Evolutionary conservation across 2,329 filamentous ascomycete species (phyloP), one percentile per base, ranked within the genome.

Genomic region (Xylariales sp.): DNA sequence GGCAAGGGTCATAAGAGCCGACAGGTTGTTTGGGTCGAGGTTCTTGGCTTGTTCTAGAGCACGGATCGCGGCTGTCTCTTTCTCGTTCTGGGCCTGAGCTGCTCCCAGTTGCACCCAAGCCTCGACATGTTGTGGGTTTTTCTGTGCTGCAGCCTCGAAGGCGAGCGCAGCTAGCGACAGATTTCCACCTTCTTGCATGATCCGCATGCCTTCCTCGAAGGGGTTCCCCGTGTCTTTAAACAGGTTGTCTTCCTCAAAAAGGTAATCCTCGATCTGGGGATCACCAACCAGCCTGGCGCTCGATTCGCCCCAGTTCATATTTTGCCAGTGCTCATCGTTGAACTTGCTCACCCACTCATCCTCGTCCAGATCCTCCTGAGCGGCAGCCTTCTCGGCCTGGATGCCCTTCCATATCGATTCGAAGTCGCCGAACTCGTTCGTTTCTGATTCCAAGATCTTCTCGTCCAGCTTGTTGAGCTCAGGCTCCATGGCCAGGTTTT

Each of bases 51-150:
- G 86, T 62, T 97, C 91, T 43, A 97, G 72, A 4, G 93, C 93
- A 23, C 93, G 83, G 48, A 98, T 96, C 3, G 93, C 93, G 0
- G 93, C 91, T 7, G 88, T 85, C 62, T 98, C 93, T 67, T 98
- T 98, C 63, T 98, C 93, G 62, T 98, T 98, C 61, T 98, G 93
- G 15, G 93, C 93, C 65, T 98, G 93, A 14, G 90, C 87, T 38
- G 85, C 83, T 37, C 93, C 93, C 21, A 98, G 78, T 53, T 89
- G 84, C 8, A 90, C 88, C 93, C 93, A 98, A 3, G 93, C 93
- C 38, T 95, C 86, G 25, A 91, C 81, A 59, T 97, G 91, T 38
- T 84, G 73, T 1, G 88, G 79, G 45, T 95, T 81, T 65, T 91
- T 89, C 61, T 96, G 90, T 5, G 91, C 88, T 2, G 93, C 93